A percentile compares a stretch with the other conserved stretches of the same genome.
These are phyloP conservation scores for Backusella mclennaniae DNA, from an alignment of 192 early-diverging fungal genomes.

Conservation along the genomic window DNA sequence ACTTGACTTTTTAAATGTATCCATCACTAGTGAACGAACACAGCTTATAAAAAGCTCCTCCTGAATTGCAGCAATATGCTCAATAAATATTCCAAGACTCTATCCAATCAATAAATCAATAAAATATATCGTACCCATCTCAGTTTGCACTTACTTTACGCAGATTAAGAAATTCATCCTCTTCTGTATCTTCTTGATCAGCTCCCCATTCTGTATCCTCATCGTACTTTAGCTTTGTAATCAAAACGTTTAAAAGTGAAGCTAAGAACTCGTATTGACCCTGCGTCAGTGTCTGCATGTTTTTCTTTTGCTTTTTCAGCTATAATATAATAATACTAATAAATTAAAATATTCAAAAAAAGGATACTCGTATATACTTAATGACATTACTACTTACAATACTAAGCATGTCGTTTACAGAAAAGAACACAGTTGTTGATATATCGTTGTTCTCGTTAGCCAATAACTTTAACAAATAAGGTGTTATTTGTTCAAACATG, in stretches of 20 bases:
- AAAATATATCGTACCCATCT: not conserved
- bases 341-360: not conserved
- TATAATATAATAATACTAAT: slow-evolving; percentile 15
- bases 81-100: slow-evolving; percentile 68
- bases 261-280: slow-evolving; percentile 49
- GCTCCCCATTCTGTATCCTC: slow-evolving; percentile 76
- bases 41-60: slow-evolving; percentile 54
- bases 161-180: slow-evolving; percentile 67
- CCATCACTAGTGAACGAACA: slow-evolving; percentile 56
- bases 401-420: slow-evolving; percentile 65
- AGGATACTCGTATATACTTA: not conserved
- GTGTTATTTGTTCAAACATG: slow-evolving; percentile 74
- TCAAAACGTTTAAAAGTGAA: slow-evolving; percentile 62
- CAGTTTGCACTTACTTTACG: slow-evolving; percentile 50
- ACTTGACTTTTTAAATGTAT: slow-evolving; percentile 53
- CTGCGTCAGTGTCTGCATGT: slow-evolving; percentile 39
- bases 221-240: slow-evolving; percentile 89
- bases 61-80: slow-evolving; percentile 74
- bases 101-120: slow-evolving; percentile 28
- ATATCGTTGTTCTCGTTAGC: slow-evolving; percentile 83
- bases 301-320: slow-evolving; percentile 59
- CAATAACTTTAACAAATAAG: slow-evolving; percentile 77
- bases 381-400: slow-evolving; percentile 57
- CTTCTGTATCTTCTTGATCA: slow-evolving; percentile 72
- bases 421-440: slow-evolving; percentile 74